Percentiles rank a stretch among this genome's conserved stretches.
phyloP scores from a whole-genome alignment of 331 rosid species.

The Saraca asoca region DNA sequence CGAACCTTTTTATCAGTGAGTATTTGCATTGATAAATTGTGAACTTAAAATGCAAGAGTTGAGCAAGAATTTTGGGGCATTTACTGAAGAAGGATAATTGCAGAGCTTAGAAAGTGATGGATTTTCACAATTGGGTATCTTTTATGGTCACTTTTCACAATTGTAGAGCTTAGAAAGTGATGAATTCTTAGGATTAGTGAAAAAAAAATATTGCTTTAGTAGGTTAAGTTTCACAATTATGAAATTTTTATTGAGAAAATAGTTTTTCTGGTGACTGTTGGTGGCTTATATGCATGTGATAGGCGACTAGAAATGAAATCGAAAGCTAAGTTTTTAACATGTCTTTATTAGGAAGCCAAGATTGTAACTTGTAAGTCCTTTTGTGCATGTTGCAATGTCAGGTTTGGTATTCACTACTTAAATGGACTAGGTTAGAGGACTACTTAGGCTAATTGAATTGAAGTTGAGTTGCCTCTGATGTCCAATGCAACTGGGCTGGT shows the following conservation, averaged over 20 bases:
- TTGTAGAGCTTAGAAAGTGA: background rate
- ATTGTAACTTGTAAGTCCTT: too few relatives aligned
- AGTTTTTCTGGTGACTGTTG: background rate
- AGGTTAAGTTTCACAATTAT: background rate
- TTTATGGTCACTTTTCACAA: background rate
- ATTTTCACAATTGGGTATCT: slow-evolving; percentile 10
- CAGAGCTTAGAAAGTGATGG: background rate
- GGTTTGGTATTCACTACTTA: background rate
- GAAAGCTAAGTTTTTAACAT: background rate
- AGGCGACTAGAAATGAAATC: background rate
- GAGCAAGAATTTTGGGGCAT: background rate
- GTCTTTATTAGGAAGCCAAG: background rate
- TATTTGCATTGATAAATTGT: background rate
- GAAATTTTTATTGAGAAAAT: background rate
- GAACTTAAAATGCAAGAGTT: background rate
- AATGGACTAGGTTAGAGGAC: background rate
- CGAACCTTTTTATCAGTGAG: background rate
- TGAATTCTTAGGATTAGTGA: background rate
- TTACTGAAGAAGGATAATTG: background rate
- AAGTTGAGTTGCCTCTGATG: background rate
- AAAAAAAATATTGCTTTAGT: background rate
- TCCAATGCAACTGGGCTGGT: background rate
- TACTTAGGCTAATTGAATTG: background rate
- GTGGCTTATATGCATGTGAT: too few relatives aligned
- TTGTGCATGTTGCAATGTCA: background rate